Conservation (phyloP, 1,139 yeast species). For the Candida neerlandica region DNA sequence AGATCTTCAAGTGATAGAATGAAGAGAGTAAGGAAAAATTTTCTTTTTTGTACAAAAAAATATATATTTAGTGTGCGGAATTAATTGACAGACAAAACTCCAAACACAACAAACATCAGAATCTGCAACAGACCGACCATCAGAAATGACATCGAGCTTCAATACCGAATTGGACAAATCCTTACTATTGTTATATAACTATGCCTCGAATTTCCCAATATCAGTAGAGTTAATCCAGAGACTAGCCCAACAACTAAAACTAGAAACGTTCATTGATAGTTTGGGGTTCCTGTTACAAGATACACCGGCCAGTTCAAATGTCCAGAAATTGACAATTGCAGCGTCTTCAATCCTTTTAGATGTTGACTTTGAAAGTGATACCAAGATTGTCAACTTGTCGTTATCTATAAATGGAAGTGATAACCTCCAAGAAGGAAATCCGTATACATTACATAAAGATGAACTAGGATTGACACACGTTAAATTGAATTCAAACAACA, state of each 20-base stretch:
- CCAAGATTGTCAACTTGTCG: conserved; percentile 30
- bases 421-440: conserved; percentile 4
- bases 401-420: conserved; percentile 40
- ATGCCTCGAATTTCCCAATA: conserved; percentile 32
- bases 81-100: not conserved
- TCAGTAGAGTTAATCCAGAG: conserved; percentile 45
- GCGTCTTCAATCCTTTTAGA: conserved; percentile 48
- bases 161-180: conserved; percentile 31
- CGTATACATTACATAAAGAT: conserved; percentile 4
- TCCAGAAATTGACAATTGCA: conserved; percentile 43
- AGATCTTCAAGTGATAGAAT: not conserved
- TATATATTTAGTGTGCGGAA: not conserved
- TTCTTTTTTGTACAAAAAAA: not conserved
- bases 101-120: not conserved
- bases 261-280: conserved; percentile 48
- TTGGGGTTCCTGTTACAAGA: conserved; percentile 25
- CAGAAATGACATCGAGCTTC: conserved; percentile 16
- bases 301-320: conserved; percentile 19
- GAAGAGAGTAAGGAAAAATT: not conserved
- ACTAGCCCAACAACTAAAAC: conserved; percentile 43
- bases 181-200: conserved; percentile 33
- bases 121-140: not conserved
- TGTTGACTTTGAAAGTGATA: conserved; percentile 37
- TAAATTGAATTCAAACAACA: conserved; percentile 18
- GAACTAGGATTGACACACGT: conserved; percentile 10